These are phyloP conservation scores for Trichophyton simii DNA, from an alignment of 2,329 filamentous ascomycete genomes.

Conservation along the genomic window DNA sequence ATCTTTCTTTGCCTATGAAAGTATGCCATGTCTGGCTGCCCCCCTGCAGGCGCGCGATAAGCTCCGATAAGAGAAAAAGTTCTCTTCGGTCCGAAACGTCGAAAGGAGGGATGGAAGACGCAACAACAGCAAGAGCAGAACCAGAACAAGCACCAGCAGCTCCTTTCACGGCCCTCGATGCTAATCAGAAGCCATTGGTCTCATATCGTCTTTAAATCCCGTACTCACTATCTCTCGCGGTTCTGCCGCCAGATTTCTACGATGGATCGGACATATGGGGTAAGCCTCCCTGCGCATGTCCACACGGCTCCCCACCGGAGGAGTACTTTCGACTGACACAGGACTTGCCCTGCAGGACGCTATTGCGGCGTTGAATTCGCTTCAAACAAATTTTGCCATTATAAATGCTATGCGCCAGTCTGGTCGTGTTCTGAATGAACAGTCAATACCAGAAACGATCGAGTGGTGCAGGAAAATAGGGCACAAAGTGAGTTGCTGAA, in stretches of 20 bases:
- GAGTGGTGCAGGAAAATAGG: conserved; percentile 65
- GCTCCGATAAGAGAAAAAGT: background rate
- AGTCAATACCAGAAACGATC: conserved; percentile 69
- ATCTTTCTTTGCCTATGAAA: too few relatives aligned
- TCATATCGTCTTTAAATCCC: background rate
- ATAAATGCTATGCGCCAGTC: conserved; percentile 67
- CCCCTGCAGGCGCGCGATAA: background rate
- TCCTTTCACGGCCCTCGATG: background rate
- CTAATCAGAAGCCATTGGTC: background rate
- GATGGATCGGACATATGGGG: conserved; percentile 11
- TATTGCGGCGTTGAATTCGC: conserved; percentile 57
- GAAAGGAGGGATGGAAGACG: background rate
- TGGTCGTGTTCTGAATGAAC: conserved; percentile 58
- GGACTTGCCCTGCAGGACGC: conserved; percentile 42
- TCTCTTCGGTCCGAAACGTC: background rate
- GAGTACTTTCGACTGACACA: conserved; percentile 6
- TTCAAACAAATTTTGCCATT: conserved; percentile 67
- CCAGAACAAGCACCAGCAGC: background rate
- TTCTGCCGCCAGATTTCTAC: conserved; percentile 5
- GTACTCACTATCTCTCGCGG: background rate
- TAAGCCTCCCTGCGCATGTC: background rate
- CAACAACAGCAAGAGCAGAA: background rate
- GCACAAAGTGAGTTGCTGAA: conserved; percentile 46
- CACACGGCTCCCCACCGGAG: too few relatives aligned
- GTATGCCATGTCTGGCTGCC: background rate